These are phyloP conservation scores for Paralagenidium karlingii DNA, from an alignment of 352 stramenopile genomes.

Conservation along the genomic window DNA sequence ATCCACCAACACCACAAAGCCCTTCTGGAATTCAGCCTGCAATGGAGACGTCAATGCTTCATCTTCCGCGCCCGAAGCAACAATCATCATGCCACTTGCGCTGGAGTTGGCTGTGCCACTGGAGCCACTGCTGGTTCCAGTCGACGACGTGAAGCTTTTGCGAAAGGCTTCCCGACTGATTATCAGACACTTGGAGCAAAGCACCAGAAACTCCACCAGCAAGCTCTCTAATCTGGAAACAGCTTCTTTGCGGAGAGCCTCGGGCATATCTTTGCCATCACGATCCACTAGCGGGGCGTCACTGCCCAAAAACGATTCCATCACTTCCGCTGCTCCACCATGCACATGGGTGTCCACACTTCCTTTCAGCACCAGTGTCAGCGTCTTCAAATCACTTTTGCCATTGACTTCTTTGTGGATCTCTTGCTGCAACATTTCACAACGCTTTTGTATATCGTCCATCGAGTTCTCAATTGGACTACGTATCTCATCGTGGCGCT, in stretches of 20 bases:
- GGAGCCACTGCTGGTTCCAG: too few relatives aligned
- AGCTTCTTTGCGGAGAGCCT: too few relatives aligned
- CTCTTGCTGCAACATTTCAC: slow-evolving; percentile 29
- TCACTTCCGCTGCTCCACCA: slow-evolving; percentile 54
- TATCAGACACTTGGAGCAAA: slow-evolving; percentile 37
- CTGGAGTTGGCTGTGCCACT: too few relatives aligned
- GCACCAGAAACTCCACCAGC: slow-evolving; percentile 38
- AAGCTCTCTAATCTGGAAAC: slow-evolving; percentile 43
- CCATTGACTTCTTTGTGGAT: slow-evolving; percentile 31
- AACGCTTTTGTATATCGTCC: slow-evolving; percentile 65
- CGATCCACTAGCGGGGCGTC: too few relatives aligned
- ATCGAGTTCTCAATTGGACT: slow-evolving; percentile 66
- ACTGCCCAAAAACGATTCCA: slow-evolving; percentile 45
- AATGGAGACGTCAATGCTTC: slow-evolving; percentile 23
- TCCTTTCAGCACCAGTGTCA: slow-evolving; percentile 68
- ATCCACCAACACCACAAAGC: slow-evolving; percentile 35
- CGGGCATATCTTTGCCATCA: too few relatives aligned
- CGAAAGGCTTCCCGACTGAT: slow-evolving; percentile 52
- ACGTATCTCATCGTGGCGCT: slow-evolving; percentile 23
- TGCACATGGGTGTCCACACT: slow-evolving; percentile 73
- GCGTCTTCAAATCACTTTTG: slow-evolving; percentile 47
- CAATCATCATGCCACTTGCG: too few relatives aligned
- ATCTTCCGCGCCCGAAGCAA: too few relatives aligned
- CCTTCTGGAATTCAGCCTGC: slow-evolving; percentile 57
- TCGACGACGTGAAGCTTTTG: too few relatives aligned